These are phyloP conservation scores for Nannizzia gypsea DNA, from an alignment of 2,329 filamentous ascomycete species.

Conservation along the genomic window DNA sequence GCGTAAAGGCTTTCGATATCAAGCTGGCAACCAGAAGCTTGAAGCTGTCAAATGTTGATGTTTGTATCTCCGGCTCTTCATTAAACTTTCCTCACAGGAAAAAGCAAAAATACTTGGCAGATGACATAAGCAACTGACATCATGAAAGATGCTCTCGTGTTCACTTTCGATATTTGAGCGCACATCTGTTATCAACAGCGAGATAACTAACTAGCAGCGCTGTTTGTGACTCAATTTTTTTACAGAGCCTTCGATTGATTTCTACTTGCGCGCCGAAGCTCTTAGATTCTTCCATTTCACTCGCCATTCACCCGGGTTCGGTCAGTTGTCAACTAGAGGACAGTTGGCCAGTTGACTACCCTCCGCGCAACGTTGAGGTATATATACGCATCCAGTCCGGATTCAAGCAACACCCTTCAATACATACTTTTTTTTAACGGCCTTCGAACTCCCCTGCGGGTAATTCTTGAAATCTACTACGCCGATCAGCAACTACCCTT, in stretches of 20 bases:
- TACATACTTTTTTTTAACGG: neutral
- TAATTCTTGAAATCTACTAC: neutral
- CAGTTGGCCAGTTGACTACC: constrained; percentile 3
- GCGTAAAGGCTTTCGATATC: too few species aligned
- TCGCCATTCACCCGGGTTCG: neutral
- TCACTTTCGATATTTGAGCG: neutral
- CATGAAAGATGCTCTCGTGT: constrained; percentile 1
- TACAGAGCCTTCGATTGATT: neutral
- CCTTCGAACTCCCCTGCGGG: neutral
- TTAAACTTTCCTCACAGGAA: neutral
- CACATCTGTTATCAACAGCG: neutral
- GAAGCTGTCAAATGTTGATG: neutral
- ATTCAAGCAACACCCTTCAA: neutral
- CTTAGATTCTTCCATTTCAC: too few species aligned
- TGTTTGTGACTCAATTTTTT: neutral
- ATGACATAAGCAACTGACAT: neutral
- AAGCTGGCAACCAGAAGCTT: too few species aligned
- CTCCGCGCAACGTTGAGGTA: neutral
- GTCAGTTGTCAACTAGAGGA: neutral
- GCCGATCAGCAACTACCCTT: neutral
- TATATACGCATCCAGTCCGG: neutral
- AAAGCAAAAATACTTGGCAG: neutral
- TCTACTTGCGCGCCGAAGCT: too few species aligned
- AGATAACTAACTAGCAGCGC: neutral
- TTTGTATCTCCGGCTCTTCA: neutral